phyloP scores from a whole-genome alignment of 2,329 filamentous ascomycete genomes.

The Emergomyces pasteurianus region DNA sequence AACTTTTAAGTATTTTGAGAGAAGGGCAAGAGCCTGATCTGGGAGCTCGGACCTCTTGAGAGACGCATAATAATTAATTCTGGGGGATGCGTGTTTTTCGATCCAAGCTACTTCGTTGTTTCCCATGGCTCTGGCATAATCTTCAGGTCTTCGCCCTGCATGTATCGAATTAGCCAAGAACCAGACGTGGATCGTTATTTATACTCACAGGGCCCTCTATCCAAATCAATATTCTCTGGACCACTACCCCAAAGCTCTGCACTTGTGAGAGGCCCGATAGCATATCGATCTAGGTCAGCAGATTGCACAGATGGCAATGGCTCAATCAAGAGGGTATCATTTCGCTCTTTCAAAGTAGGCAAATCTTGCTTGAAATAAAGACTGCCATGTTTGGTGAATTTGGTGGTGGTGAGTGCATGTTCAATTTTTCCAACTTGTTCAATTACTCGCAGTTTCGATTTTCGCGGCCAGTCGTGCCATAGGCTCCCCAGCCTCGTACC shows the following conservation, averaged over 20 bases:
- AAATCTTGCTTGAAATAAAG: conserved; percentile 16
- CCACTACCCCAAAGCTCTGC: conserved; percentile 13
- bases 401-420: conserved; percentile 13
- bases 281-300: conserved; percentile 7
- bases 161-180: conserved; percentile 4
- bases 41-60: conserved; percentile 13
- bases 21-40: conserved; percentile 14
- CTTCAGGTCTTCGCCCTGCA: conserved; percentile 10
- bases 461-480: conserved; percentile 18
- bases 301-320: conserved; percentile 1
- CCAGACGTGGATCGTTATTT: not conserved
- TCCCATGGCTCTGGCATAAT: conserved; percentile 17
- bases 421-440: conserved; percentile 19
- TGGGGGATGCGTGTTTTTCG: conserved; percentile 13
- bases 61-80: conserved; percentile 18
- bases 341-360: not conserved
- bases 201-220: conserved; percentile 21
- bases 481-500: conserved; percentile 19
- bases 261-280: conserved; percentile 16
- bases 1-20: conserved; percentile 17
- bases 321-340: conserved; percentile 2
- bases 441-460: conserved; percentile 16
- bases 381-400: conserved; percentile 17
- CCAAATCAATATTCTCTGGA: conserved; percentile 16
- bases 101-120: conserved; percentile 18